A percentile compares a stretch with the other conserved stretches of the same genome.
Evolutionary conservation across 2,329 filamentous ascomycete species (phyloP).

Genomic region (Amphichorda felina): DNA sequence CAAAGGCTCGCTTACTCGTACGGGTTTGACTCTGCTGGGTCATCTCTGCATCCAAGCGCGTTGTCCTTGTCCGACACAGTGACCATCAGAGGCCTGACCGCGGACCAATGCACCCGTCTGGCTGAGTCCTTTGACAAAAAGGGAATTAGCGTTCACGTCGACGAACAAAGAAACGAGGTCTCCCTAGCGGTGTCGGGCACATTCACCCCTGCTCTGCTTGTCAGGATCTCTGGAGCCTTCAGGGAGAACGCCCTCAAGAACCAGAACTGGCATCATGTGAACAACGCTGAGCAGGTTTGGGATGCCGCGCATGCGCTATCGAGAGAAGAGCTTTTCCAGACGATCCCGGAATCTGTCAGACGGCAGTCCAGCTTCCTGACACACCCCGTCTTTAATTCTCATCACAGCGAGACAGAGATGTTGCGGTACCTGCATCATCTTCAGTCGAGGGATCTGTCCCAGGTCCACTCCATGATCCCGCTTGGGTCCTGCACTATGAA

Average conservation of each 20-base stretch:
- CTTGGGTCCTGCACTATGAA: constrained; percentile 98
- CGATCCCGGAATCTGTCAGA: constrained; percentile 47
- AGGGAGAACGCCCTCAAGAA: too few relatives aligned
- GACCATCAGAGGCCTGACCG: constrained; percentile 39
- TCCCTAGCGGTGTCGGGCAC: constrained; percentile 19
- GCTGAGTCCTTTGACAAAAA: too few relatives aligned
- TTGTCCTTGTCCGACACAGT: constrained; percentile 68
- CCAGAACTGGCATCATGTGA: not conserved
- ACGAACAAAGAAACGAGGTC: constrained; percentile 14
- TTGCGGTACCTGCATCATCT: constrained; percentile 88
- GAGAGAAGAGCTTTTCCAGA: constrained; percentile 16
- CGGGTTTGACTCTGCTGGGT: constrained; percentile 41
- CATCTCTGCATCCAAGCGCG: constrained; percentile 6
- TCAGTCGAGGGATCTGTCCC: constrained; percentile 85
- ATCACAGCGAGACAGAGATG: constrained; percentile 92
- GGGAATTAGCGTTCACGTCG: constrained; percentile 11
- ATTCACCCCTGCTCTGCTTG: constrained; percentile 10
- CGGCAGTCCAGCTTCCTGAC: constrained; percentile 69
- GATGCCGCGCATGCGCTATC: not conserved
- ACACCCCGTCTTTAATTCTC: constrained; percentile 86
- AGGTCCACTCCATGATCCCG: constrained; percentile 96
- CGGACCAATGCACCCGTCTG: too few relatives aligned
- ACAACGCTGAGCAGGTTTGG: not conserved
- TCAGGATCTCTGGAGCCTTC: too few relatives aligned
- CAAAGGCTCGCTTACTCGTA: constrained; percentile 51